These are phyloP conservation scores for Chloridella minuta DNA, from an alignment of 352 stramenopile genomes.

Conservation along the genomic window DNA sequence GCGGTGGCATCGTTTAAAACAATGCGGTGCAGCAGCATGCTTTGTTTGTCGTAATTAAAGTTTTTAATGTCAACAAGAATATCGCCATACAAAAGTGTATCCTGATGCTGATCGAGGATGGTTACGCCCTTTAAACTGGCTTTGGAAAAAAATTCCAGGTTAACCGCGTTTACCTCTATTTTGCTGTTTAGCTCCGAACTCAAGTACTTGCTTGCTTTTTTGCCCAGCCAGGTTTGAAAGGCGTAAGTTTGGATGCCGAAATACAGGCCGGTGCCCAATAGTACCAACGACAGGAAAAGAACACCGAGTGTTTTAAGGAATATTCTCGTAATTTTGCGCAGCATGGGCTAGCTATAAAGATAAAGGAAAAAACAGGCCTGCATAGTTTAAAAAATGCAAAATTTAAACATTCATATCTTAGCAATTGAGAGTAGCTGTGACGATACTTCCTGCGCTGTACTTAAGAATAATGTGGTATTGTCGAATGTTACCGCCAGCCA, in stretches of 20 bases:
- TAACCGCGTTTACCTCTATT: not conserved
- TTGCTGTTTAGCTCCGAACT: not conserved
- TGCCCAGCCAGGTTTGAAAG: not conserved
- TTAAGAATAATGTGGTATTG: not conserved
- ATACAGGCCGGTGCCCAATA: not conserved
- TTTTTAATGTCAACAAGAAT: not conserved
- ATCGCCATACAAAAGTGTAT: not conserved
- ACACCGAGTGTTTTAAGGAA: not conserved
- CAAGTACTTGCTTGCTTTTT: not conserved
- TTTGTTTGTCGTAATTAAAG: not conserved
- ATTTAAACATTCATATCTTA: slow-evolving; percentile 3
- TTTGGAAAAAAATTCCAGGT: not conserved
- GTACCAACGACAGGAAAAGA: not conserved
- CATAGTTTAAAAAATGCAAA: not conserved
- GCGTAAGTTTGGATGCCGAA: not conserved
- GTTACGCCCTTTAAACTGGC: not conserved
- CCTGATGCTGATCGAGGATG: not conserved
- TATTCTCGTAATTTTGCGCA: not conserved
- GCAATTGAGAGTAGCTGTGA: not conserved
- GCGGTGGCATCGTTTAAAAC: not conserved
- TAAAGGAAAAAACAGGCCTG: not conserved
- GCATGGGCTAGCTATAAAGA: not conserved
- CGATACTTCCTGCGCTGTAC: not conserved
- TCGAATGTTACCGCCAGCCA: not conserved
- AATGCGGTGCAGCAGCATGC: not conserved